Percentiles rank a stretch among this genome's conserved stretches.
phyloP scores from a whole-genome alignment of 257 asterid species.

The Plantago ovata region DNA sequence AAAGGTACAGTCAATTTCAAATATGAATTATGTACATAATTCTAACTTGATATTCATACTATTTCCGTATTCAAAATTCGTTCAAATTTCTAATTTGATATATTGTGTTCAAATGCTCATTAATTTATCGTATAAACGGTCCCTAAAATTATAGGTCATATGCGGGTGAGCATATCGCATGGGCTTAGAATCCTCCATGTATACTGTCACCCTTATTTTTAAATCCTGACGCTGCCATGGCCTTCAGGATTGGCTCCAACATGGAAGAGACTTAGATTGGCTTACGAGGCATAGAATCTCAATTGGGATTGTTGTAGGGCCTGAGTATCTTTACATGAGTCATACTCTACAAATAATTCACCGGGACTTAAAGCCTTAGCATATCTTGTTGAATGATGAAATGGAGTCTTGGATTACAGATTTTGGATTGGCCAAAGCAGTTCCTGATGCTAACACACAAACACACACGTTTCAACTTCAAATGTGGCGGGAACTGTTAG shows the following conservation, averaged over 20 bases:
- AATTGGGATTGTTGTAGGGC: slow-evolving; percentile 48
- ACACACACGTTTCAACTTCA: slow-evolving; percentile 42
- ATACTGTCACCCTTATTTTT: no score
- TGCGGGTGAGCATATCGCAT: no score
- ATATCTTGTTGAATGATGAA: slow-evolving; percentile 51
- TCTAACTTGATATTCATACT: no score
- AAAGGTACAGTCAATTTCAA: no score
- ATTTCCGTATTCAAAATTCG: no score
- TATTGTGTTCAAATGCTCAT: no score
- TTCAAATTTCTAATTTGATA: no score
- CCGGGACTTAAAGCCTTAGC: slow-evolving; percentile 56
- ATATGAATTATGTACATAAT: no score
- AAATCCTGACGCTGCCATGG: no score
- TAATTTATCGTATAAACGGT: no score
- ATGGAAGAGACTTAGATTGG: slow-evolving; percentile 41
- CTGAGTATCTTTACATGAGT: slow-evolving; percentile 46
- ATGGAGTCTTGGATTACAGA: slow-evolving; percentile 61
- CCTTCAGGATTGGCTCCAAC: slow-evolving; percentile 37
- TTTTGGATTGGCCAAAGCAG: slow-evolving; percentile 52
- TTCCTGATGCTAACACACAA: slow-evolving; percentile 45
- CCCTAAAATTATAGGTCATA: no score
- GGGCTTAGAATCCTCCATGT: no score
- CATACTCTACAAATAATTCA: slow-evolving; percentile 43
- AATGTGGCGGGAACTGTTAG: slow-evolving; percentile 54
- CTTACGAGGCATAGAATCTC: slow-evolving; percentile 36